Conservation (phyloP, 2,329 filamentous ascomycete genomes). For the Fusarium virguliforme region DNA sequence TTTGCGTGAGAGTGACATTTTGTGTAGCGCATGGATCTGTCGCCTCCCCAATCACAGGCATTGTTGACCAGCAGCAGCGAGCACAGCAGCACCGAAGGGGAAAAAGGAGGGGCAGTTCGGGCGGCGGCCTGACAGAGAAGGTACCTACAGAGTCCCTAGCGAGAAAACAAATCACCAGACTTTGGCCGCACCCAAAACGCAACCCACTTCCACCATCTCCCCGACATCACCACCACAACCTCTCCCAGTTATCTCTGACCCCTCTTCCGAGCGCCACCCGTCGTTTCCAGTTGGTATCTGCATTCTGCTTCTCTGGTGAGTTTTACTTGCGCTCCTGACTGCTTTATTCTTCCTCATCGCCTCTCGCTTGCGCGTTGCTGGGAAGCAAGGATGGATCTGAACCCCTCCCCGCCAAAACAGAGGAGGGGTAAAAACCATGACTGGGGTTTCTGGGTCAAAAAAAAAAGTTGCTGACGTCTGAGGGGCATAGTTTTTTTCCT, state of each 20-base stretch:
- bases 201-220: constrained; percentile 44
- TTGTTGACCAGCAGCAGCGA: constrained; percentile 34
- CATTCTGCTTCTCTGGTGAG: constrained; percentile 44
- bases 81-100: constrained; percentile 41
- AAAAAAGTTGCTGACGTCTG: constrained; percentile 43
- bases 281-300: constrained; percentile 25
- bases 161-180: constrained; percentile 52
- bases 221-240: constrained; percentile 35
- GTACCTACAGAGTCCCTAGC: constrained; percentile 11
- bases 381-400: constrained; percentile 36
- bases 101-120: constrained; percentile 50
- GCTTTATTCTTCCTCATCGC: not conserved
- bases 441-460: constrained; percentile 23
- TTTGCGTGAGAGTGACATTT: constrained; percentile 36
- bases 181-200: constrained; percentile 37
- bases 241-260: constrained; percentile 28
- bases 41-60: constrained; percentile 44
- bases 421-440: constrained; percentile 45
- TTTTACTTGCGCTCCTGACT: not conserved
- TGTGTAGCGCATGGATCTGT: constrained; percentile 3
- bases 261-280: constrained; percentile 18
- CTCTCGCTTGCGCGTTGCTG: constrained; percentile 13
- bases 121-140: constrained; percentile 44
- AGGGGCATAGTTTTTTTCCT: constrained; percentile 24
- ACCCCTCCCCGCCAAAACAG: constrained; percentile 38